Conservation (phyloP, 2,329 filamentous ascomycete genomes). For the Colletotrichum siamense region DNA sequence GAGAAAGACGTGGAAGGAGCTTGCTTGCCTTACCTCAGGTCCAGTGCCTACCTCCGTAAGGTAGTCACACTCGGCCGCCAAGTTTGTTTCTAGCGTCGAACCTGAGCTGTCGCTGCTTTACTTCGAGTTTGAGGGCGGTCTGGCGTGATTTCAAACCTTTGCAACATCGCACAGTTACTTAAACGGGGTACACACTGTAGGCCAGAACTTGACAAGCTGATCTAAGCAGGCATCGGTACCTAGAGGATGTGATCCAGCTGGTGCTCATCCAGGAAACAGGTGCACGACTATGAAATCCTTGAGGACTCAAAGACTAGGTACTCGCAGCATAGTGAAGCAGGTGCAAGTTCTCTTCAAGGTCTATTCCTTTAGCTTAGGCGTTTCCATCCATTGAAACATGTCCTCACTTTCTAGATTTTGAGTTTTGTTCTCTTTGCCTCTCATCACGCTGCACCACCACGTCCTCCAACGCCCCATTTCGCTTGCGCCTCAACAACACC, state of each 20-base stretch:
- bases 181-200: background rate
- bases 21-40: background rate
- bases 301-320: background rate
- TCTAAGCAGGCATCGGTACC: background rate
- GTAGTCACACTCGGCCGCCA: background rate
- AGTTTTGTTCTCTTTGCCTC: background rate
- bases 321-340: background rate
- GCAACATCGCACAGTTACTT: background rate
- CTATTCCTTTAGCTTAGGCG: background rate
- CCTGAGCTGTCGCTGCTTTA: background rate
- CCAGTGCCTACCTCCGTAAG: background rate
- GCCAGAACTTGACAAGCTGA: background rate
- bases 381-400: background rate
- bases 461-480: constrained; percentile 27
- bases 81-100: background rate
- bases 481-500: constrained; percentile 25
- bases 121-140: background rate
- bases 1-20: background rate
- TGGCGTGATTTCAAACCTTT: background rate
- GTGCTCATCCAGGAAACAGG: background rate
- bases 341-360: background rate
- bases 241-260: background rate
- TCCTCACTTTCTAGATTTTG: background rate
- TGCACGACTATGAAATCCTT: background rate
- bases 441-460: background rate